Evolutionary conservation across 2,329 filamentous ascomycete species (phyloP).

Genomic region (Colletotrichum spinosum): DNA sequence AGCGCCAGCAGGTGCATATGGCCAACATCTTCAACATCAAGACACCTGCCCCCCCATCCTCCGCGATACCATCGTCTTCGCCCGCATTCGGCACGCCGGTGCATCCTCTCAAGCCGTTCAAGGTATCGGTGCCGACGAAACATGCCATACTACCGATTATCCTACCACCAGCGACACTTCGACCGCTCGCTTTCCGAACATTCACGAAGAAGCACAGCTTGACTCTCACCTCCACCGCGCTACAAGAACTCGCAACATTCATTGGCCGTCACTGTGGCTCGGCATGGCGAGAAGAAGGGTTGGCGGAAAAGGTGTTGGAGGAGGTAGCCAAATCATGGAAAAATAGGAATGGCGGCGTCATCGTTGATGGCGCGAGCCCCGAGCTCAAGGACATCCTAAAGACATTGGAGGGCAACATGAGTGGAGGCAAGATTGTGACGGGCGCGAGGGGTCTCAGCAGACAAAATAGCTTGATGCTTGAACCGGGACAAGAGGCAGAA

Average conservation of each 20-base stretch:
- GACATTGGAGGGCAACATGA: conserved; percentile 88
- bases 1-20: conserved; percentile 44
- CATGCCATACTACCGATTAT: conserved; percentile 84
- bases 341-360: conserved; percentile 86
- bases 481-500: conserved; percentile 63
- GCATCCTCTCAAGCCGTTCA: conserved; percentile 78
- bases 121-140: conserved; percentile 59
- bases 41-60: conserved; percentile 54
- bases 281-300: conserved; percentile 94
- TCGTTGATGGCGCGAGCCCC: conserved; percentile 84
- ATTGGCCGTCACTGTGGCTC: conserved; percentile 94
- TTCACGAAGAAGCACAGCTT: conserved; percentile 98
- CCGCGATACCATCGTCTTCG: conserved; percentile 86
- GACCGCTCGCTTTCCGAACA: conserved; percentile 92
- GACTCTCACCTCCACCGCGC: conserved; percentile 87
- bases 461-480: conserved; percentile 74
- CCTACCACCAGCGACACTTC: conserved; percentile 85
- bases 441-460: conserved; percentile 66
- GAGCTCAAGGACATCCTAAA: conserved; percentile 86
- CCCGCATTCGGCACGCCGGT: conserved; percentile 90
- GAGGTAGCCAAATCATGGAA: conserved; percentile 95
- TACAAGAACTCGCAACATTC: conserved; percentile 87
- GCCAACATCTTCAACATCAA: conserved; percentile 54
- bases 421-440: conserved; percentile 76
- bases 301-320: conserved; percentile 92